Evolutionary conservation across 2,329 filamentous ascomycete species (phyloP), one percentile per base, ranked within the genome.

Genomic region (Colletotrichum shisoi): DNA sequence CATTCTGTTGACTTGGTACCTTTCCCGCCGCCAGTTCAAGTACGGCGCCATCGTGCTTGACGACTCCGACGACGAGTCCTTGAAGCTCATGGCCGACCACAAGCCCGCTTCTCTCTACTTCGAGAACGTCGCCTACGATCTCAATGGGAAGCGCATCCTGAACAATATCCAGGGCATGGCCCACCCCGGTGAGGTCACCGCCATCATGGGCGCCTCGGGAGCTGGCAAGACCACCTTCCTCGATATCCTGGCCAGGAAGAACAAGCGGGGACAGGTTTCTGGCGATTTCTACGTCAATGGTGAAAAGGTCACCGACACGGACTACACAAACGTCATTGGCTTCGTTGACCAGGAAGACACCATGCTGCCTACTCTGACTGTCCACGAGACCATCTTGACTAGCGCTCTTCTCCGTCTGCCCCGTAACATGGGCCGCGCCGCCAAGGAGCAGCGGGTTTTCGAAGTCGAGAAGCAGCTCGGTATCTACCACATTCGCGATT

Each of bases 311-410:
- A 84, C 83, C 39, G 92, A 97, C 76, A 78, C 86, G 37, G 92
- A 97, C 70, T 99, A 95, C 80, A 92, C 91, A 75, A 94, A 88
- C 69, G 93, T 98, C 58, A 91, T 97, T 71, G 95, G 96, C 24
- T 99, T 98, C 73, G 95, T 99, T 46, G 95, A 99, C 73, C 95
- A 99, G 79, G 95, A 99, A 75, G 95, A 99, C 75, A 96, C 94
- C 5, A 94, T 99, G 89, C 84, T 99, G 49, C 90, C 95, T 0
- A 99, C 95, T 0, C 82, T 99, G 71, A 99, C 95, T 0, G 95
- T 99, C 9, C 95, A 99, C 77, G 95, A 99, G 79, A 99, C 95
- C 0, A 99, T 99, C 69, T 83, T 97, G 70, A 97, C 92, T 72
- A 98, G 94, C 74, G 95, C 95, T 31, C 82, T 98, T 19, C 86